Evolutionary conservation across 768 basidiomycete genomes (phyloP).

Genomic region (Tulasnella sp.): DNA sequence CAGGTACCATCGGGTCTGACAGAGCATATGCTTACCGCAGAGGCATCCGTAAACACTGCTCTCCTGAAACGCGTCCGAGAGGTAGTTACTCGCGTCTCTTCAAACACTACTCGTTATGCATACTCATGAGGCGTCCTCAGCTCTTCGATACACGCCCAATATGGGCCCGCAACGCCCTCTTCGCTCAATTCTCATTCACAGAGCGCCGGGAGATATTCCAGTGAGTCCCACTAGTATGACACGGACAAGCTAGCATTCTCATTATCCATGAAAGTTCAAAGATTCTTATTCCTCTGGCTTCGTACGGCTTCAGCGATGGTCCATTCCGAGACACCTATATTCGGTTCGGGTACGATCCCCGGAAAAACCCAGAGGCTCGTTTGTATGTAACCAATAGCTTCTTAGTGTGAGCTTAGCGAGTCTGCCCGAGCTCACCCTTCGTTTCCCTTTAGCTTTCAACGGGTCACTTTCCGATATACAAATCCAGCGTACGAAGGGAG

Average conservation of each 20-base stretch:
- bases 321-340: constrained; percentile 88
- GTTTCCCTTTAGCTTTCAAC: constrained; percentile 73
- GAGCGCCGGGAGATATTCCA: constrained; percentile 60
- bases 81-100: too few relatives aligned
- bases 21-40: constrained; percentile 48
- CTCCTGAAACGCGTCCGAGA: constrained; percentile 32
- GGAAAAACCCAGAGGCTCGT: constrained; percentile 56
- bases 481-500: neutral
- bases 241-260: too few relatives aligned
- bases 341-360: constrained; percentile 81
- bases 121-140: constrained; percentile 38
- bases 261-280: constrained; percentile 47
- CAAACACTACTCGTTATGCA: too few relatives aligned
- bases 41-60: constrained; percentile 48
- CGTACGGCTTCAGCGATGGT: constrained; percentile 87
- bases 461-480: constrained; percentile 67
- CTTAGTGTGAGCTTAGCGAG: too few relatives aligned
- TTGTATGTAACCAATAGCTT: constrained; percentile 56
- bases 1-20: neutral
- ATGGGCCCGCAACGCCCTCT: constrained; percentile 79
- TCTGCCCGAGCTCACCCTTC: too few relatives aligned
- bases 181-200: constrained; percentile 61
- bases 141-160: constrained; percentile 64
- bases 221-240: too few relatives aligned
- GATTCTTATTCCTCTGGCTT: constrained; percentile 62